Evolutionary conservation across 495 filamentous ascomycete species (phyloP), one percentile per base, ranked within the genome.

Genomic region (Thermothielavioides terrestris): DNA sequence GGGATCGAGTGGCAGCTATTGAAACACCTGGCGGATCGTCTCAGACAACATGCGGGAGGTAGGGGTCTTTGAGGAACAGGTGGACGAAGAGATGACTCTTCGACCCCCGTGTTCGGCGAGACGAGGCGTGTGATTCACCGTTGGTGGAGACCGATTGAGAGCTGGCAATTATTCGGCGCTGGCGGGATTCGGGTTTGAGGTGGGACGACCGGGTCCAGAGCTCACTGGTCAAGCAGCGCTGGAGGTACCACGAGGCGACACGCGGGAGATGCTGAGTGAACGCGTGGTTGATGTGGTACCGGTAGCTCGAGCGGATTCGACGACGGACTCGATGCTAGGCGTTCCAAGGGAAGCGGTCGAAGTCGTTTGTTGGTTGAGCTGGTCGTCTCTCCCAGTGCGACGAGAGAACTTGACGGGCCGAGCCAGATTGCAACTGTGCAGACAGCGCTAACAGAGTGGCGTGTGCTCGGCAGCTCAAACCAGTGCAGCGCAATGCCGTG

Each of bases 61-160:
- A 52, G 54, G 40, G 52, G 55, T 54, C 44, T 66, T 53, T 37
- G 54, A 56, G 58, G 68, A 67, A 70, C 58, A 68, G 64, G 70
- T 54, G 63, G 69, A 62, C 59, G 62, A 71, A 68, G 68, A 69
- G 67, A 63, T 72, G 62, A 68, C 70, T 72, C 70, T 68, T 65
- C 68, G 56, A 62, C 65, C 66, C 66, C 66, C 69, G 63, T 66
- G 61, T 64, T 64, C 61, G 49, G 46, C 50, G 56, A n/a, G 55
- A 58, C 52, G 51, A 55, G 53, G 51, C 31, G 55, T 54, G 61
- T 63, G 64, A 67, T 54, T 59, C 59, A 63, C 60, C 51, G 36
- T 42, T 18, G 42, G 61, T 57, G 58, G 62, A 63, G 42, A 49
- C 56, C 31, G 56, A 44, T 52, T 45, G 60, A 41, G 31, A 46